These are phyloP conservation scores for Chiua virens DNA, from an alignment of 768 basidiomycete genomes.

Conservation along the genomic window DNA sequence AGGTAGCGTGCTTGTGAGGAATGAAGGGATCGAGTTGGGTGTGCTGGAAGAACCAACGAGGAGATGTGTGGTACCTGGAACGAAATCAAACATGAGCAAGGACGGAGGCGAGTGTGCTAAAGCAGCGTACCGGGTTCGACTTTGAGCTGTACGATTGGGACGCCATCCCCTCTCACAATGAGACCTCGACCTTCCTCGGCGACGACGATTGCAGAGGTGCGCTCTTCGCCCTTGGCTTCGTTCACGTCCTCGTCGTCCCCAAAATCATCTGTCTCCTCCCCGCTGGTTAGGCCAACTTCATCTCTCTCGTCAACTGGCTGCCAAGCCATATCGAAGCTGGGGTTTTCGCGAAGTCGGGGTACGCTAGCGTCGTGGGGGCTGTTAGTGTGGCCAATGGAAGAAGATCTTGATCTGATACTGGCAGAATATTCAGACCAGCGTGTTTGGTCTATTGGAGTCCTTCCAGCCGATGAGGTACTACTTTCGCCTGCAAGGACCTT, in stretches of 20 bases:
- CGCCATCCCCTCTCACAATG: constrained; percentile 70
- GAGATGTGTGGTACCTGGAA: constrained; percentile 88
- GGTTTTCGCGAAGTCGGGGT: constrained; percentile 56
- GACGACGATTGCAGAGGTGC: constrained; percentile 74
- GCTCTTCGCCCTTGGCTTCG: constrained; percentile 60
- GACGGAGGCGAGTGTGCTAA: not conserved
- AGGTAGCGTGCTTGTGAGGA: constrained; percentile 69
- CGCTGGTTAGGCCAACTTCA: constrained; percentile 58
- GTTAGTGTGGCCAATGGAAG: constrained; percentile 54
- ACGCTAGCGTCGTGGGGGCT: constrained; percentile 39
- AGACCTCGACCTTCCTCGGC: constrained; percentile 85
- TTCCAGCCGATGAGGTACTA: constrained; percentile 42
- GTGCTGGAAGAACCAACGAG: constrained; percentile 80
- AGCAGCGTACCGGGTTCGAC: constrained; percentile 66
- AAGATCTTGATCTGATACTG: constrained; percentile 67
- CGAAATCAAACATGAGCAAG: constrained; percentile 1
- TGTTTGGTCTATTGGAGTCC: constrained; percentile 58
- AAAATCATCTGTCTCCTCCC: constrained; percentile 50
- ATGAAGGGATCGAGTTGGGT: constrained; percentile 74
- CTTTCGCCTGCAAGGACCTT: constrained; percentile 59
- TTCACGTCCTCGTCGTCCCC: constrained; percentile 51
- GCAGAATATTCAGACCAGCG: constrained; percentile 78
- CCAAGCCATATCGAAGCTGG: constrained; percentile 79
- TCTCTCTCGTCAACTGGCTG: constrained; percentile 71
- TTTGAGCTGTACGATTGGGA: constrained; percentile 59